Conservation (phyloP, 345 rosid genomes). For the Linum trigynum region DNA sequence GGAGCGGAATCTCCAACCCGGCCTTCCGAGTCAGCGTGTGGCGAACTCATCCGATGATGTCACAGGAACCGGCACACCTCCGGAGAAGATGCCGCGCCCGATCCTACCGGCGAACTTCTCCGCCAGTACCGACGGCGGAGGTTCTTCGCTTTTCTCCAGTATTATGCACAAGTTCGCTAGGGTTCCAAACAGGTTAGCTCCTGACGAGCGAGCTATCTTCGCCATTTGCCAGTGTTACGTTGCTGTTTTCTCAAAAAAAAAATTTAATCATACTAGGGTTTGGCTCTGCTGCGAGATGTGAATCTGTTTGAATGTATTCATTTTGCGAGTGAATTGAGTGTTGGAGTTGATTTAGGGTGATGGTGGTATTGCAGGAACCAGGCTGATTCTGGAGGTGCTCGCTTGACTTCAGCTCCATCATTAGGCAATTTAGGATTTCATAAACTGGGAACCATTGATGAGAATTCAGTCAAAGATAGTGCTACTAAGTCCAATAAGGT, state of each 20-base stretch:
- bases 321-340: neutral
- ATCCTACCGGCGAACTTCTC: slow-evolving; percentile 34
- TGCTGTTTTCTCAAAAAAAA: too few species aligned
- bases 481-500: slow-evolving; percentile 16
- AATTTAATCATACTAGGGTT: too few species aligned
- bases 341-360: neutral
- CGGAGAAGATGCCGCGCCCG: slow-evolving; percentile 82
- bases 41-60: slow-evolving; percentile 36
- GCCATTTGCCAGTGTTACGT: neutral
- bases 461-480: slow-evolving; percentile 20
- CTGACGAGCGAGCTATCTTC: slow-evolving; percentile 33
- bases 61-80: slow-evolving; percentile 74
- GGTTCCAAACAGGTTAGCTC: slow-evolving; percentile 34
- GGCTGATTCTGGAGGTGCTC: slow-evolving; percentile 12
- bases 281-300: neutral
- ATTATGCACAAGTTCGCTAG: slow-evolving; percentile 84
- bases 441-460: slow-evolving; percentile 15
- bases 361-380: slow-evolving; percentile 35
- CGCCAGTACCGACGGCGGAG: slow-evolving; percentile 21
- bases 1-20: slow-evolving; percentile 14
- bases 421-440: slow-evolving; percentile 10
- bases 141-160: slow-evolving; percentile 57
- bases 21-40: slow-evolving; percentile 11
- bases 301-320: neutral
- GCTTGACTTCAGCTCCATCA: slow-evolving; percentile 20